Evolutionary conservation across 192 early-diverging fungal species (phyloP).

Genomic region (Coemansia umbellata): DNA sequence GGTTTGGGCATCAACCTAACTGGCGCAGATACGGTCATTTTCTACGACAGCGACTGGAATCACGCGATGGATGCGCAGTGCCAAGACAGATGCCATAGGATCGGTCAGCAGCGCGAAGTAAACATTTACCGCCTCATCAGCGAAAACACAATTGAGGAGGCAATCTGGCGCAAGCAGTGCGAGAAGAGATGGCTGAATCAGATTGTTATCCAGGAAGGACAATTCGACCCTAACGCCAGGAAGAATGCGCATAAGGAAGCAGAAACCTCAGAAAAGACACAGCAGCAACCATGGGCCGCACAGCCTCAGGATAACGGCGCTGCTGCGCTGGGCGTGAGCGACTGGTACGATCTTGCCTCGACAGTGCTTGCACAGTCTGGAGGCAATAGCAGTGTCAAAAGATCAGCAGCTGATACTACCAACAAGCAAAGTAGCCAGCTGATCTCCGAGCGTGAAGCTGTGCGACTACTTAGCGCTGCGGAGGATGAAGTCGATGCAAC

Average conservation of each 20-base stretch:
- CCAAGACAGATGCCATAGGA: constrained; percentile 95
- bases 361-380: constrained; percentile 21
- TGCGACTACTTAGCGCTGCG: constrained; percentile 6
- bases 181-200: constrained; percentile 76
- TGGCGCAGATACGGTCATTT: constrained; percentile 94
- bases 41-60: constrained; percentile 93
- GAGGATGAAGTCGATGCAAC: constrained; percentile 39
- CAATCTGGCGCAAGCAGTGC: constrained; percentile 73
- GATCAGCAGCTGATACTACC: background rate
- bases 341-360: constrained; percentile 43
- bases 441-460: constrained; percentile 24
- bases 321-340: constrained; percentile 11
- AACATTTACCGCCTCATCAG: constrained; percentile 74
- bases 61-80: constrained; percentile 96
- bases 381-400: background rate
- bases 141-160: constrained; percentile 71
- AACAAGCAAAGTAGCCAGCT: background rate
- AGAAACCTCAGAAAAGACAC: background rate
- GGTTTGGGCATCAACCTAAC: constrained; percentile 94
- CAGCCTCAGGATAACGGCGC: background rate
- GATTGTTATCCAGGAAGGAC: constrained; percentile 75
- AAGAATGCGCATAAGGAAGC: background rate
- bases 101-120: constrained; percentile 84
- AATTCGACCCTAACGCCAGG: constrained; percentile 61
- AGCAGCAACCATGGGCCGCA: background rate